Percentiles rank a stretch among this genome's conserved stretches.
Evolutionary conservation across 1,139 yeast species (phyloP).

Genomic region (Groenewaldozyma auringiensis): DNA sequence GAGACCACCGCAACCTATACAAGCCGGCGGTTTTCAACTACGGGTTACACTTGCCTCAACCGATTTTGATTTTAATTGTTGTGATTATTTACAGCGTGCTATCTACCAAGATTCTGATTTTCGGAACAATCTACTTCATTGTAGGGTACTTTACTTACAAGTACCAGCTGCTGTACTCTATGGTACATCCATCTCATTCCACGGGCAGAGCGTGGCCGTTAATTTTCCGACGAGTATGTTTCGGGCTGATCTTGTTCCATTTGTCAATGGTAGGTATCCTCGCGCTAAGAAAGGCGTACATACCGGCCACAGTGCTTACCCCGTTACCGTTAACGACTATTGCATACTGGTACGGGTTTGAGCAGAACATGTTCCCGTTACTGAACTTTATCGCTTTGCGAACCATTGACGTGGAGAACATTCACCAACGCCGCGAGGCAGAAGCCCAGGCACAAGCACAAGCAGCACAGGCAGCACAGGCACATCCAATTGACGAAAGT

Average conservation of each 20-base stretch:
- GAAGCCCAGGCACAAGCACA: too few species aligned
- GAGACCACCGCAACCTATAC: conserved; percentile 61
- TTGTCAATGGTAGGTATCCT: conserved; percentile 88
- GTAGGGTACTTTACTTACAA: conserved; percentile 74
- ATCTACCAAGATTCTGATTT: conserved; percentile 64
- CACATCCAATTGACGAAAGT: not conserved
- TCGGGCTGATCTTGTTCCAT: conserved; percentile 71
- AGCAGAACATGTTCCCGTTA: conserved; percentile 71
- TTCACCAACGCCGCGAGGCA: conserved; percentile 11
- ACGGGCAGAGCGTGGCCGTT: conserved; percentile 87
- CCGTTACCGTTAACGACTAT: conserved; percentile 70
- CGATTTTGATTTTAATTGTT: conserved; percentile 64
- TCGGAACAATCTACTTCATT: conserved; percentile 66
- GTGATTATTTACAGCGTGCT: conserved; percentile 66
- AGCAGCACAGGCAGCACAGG: not conserved
- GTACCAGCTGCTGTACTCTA: conserved; percentile 69
- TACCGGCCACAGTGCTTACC: conserved; percentile 58
- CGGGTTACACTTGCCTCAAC: conserved; percentile 76
- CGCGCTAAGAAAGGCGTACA: conserved; percentile 69
- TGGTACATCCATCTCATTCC: conserved; percentile 82
- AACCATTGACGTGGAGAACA: conserved; percentile 37
- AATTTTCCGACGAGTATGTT: conserved; percentile 61
- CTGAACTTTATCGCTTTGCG: conserved; percentile 80
- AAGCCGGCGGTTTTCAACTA: conserved; percentile 75
- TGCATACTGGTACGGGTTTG: conserved; percentile 70